Evolutionary conservation across 2,329 filamentous ascomycete genomes (phyloP).

Genomic region (Alternaria rosae): DNA sequence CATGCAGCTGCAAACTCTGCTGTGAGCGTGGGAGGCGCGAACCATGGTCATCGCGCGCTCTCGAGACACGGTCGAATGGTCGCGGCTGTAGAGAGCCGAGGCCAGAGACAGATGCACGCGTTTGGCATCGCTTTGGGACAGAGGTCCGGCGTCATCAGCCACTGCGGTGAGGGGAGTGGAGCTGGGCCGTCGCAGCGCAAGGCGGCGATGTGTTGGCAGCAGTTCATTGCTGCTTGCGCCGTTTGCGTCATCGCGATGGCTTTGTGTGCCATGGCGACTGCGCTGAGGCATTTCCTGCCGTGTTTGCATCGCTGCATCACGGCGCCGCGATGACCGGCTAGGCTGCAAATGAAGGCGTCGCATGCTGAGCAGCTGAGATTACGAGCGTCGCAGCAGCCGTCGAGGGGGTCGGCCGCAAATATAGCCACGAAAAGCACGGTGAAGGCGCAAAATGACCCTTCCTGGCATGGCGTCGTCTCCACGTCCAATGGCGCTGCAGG

Average conservation of each 20-base stretch:
- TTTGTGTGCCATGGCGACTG: constrained; percentile 2
- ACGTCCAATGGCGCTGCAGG: constrained; percentile 21
- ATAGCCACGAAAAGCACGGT: constrained; percentile 18
- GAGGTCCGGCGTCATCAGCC: constrained; percentile 16
- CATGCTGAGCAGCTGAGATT: constrained; percentile 24
- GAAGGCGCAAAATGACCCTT: constrained; percentile 22
- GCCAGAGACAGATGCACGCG: constrained; percentile 15
- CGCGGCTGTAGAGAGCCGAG: constrained; percentile 13
- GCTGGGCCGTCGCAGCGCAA: not conserved
- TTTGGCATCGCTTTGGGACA: constrained; percentile 17
- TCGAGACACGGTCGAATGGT: not conserved
- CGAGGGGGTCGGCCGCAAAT: constrained; percentile 33
- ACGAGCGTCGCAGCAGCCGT: constrained; percentile 23
- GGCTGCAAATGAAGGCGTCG: constrained; percentile 30
- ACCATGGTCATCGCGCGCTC: not conserved
- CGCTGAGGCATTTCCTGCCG: constrained; percentile 24
- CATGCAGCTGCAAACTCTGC: constrained; percentile 18
- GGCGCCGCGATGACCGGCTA: constrained; percentile 4
- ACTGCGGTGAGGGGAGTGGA: constrained; percentile 8
- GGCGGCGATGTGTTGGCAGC: constrained; percentile 20
- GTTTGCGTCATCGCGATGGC: constrained; percentile 29
- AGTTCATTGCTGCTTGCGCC: constrained; percentile 21
- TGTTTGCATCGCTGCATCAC: constrained; percentile 20
- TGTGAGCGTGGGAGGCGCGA: constrained; percentile 15
- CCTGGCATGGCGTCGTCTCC: constrained; percentile 3